Base-by-base conservation (phyloP, 2,329 filamentous ascomycete genomes). In the Botryotinia narcissicola region DNA sequence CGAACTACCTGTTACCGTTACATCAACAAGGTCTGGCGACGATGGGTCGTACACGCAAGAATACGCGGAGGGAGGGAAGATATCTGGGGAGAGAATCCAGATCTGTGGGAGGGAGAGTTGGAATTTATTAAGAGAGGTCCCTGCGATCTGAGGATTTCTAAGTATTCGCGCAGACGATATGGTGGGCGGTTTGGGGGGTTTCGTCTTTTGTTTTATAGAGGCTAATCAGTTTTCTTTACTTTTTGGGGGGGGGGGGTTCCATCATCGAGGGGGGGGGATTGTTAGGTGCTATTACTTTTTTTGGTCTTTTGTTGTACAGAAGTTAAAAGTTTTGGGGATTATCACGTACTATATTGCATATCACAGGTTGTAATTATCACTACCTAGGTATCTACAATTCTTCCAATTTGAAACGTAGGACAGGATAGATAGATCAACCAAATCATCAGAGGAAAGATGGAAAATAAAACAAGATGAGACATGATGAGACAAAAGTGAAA, bases 41-140 rank as follows among this genome's bases (percentile, higher is more conserved):
- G 1, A n/a, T n/a, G 10, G 48, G 10, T 6, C 25, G 3, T 14
- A 6, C 48, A 5, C 4, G 5, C 2, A 12, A 14, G 48, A 51
- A 5, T n/a, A 0, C 4, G 1, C 20, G 22, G 18, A 46, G 44
- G 44, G 20, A 22, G 8, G 44, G 44, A 22, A 46, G 6, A 46
- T 22, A 22, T 46, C 20, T 46, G 44, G 44, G 44, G 20, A 22
- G 44, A 46, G 54, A 57, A 32, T 18, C 14, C 48, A 5, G 4
- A 37, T 35, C 32, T 2, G 10, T 3, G 22, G 32, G 32, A 16
- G 35, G 22, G 9, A 5, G 4, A 3, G 2, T 37, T 7, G n/a
- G 22, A 0, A 8, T n/a, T 37, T 12, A 0, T 1, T 4, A 20
- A 25, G 6, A 4, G 14, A 14, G 40, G 35, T 61, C 32, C 20